Base-by-base conservation (phyloP, 768 basidiomycete genomes). In the Tricholoma matsutake region DNA sequence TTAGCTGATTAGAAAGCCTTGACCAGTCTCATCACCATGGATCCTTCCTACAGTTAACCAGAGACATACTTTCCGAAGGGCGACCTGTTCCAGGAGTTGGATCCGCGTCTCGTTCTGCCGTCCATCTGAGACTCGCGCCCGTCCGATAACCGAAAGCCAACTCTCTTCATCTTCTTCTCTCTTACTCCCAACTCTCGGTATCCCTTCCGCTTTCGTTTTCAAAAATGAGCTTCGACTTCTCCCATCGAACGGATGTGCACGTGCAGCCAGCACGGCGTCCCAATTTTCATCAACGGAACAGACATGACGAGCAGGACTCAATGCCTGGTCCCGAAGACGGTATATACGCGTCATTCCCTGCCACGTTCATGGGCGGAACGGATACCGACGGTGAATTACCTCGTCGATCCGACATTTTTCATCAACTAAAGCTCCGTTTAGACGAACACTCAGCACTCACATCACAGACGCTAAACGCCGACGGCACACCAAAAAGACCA, bases 401-500 rank as follows among this genome's bases (percentile, higher is more conserved):
- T 16, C 11, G 6, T 34, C 39, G 10, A 47, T 28, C 28, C 18
- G 13, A n/a, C 32, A 11, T 59, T n/a, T 22, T 5, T 14, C 25
- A n/a, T 55, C 62, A 6, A 34, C 22, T 32, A 29, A 61, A 39
- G 61, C 28, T 20, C 41, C 29, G 39, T 32, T 39, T 41, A 64
- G 76, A 78, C 58, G 68, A 75, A 58, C 73, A 75, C 57, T 60
- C 68, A 37, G 76, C 86, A 2, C 73, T 92, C 70, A 93, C 86
- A 18, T 84, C 84, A 3, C 92, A 94, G 73, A 86, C 89, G 13
- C 81, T 94, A 60, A 94, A 94, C 71, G 81, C 89, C 1, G 92
- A 94, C 66, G 92, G 92, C 28, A 93, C 91, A 52, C 92, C 92
- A 25, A 93, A 93, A 71, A 86, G 92, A 11, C 92, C 92, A 34